Evolutionary conservation across 345 rosid species (phyloP).

Genomic region (Capsella bursapastoris): DNA sequence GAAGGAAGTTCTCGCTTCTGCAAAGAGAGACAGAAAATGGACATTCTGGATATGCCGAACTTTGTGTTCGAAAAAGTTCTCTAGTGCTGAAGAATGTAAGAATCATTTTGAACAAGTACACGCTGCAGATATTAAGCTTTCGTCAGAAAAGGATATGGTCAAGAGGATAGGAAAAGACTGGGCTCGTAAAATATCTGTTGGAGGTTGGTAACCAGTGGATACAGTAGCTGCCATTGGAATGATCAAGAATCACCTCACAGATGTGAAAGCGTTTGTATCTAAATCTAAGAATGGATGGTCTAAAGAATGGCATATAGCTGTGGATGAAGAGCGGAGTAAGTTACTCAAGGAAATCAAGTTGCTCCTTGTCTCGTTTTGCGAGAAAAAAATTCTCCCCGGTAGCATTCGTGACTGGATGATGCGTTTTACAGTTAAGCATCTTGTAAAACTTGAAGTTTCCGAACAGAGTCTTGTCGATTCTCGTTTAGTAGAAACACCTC

Average conservation of each 20-base stretch:
- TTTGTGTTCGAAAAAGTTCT: slow-evolving; percentile 14
- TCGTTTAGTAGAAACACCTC: slow-evolving; percentile 27
- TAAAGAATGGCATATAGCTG: slow-evolving; percentile 33
- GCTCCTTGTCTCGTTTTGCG: slow-evolving; percentile 12
- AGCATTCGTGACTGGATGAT: slow-evolving; percentile 34
- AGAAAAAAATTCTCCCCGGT: slow-evolving; percentile 14
- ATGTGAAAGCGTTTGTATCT: slow-evolving; percentile 10
- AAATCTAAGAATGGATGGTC: slow-evolving; percentile 41
- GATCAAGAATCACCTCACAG: slow-evolving; percentile 19
- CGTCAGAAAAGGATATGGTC: not conserved
- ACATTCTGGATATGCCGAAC: slow-evolving; percentile 27
- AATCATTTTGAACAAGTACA: slow-evolving; percentile 37
- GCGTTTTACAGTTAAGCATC: not conserved
- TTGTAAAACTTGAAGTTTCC: slow-evolving; percentile 26
- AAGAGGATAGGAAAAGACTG: slow-evolving; percentile 29
- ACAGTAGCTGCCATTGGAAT: slow-evolving; percentile 18
- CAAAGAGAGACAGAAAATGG: slow-evolving; percentile 7
- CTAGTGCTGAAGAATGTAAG: slow-evolving; percentile 23
- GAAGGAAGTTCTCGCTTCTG: slow-evolving; percentile 23
- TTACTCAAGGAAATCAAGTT: slow-evolving; percentile 24
- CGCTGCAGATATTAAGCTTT: not conserved
- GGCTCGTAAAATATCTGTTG: slow-evolving; percentile 9
- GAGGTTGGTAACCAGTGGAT: slow-evolving; percentile 39
- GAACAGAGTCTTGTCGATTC: not conserved
- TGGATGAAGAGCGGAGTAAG: slow-evolving; percentile 21